These are phyloP conservation scores for Colletotrichum lini DNA, from an alignment of 2,329 filamentous ascomycete genomes.

Conservation along the genomic window DNA sequence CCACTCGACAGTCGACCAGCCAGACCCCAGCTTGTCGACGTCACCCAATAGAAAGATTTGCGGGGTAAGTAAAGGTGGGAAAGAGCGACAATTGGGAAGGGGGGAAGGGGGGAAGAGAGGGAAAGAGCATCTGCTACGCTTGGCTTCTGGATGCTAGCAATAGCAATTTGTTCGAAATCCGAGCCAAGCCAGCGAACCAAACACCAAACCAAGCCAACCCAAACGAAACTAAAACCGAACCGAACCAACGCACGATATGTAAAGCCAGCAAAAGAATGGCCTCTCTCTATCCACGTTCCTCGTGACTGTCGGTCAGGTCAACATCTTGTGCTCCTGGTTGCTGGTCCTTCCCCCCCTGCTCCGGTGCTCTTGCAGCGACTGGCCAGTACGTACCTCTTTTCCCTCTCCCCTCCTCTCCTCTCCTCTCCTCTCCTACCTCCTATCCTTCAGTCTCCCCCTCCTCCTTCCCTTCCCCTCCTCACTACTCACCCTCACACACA, in stretches of 20 bases:
- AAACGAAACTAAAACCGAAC: background rate
- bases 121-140: background rate
- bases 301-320: background rate
- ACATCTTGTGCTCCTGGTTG: background rate
- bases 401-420: background rate
- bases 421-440: background rate
- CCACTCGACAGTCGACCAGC: conserved; percentile 15
- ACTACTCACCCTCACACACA: conserved; percentile 3
- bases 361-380: no score
- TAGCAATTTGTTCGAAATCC: conserved; percentile 6
- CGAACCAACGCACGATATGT: background rate
- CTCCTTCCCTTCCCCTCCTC: no score
- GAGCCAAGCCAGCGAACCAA: no score
- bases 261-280: conserved; percentile 14
- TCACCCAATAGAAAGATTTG: conserved; percentile 41
- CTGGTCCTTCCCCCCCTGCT: background rate
- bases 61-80: conserved; percentile 38
- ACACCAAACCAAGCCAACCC: background rate
- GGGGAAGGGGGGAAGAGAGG: background rate
- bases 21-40: conserved; percentile 39
- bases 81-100: conserved; percentile 31
- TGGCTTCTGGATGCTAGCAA: background rate
- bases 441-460: background rate
- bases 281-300: conserved; percentile 1
- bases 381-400: no score